Evolutionary conservation across 2,329 filamentous ascomycete species (phyloP).

Genomic region (Cryphonectria naterciae): DNA sequence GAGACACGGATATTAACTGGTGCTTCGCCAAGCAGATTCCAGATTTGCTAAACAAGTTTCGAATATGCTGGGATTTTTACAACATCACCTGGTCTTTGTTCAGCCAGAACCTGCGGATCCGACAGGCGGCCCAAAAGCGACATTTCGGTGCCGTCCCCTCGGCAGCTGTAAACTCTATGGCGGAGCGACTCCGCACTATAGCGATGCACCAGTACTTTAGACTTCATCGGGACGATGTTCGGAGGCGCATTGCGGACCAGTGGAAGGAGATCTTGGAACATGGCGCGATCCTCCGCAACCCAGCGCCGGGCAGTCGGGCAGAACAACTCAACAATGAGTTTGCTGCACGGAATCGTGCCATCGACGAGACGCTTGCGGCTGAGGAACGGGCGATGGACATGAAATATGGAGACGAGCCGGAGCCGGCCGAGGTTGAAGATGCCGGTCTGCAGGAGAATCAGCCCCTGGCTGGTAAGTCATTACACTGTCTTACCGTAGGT

Average conservation of each 20-base stretch:
- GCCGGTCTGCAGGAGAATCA: slow-evolving; percentile 13
- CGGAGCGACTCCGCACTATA: slow-evolving; percentile 11
- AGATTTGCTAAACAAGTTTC: neutral
- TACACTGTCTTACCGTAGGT: too few relatives aligned
- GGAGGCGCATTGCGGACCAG: slow-evolving; percentile 11
- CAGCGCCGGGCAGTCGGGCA: neutral
- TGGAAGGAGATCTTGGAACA: slow-evolving; percentile 12
- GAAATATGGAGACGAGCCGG: neutral
- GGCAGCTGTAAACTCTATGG: neutral
- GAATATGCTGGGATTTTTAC: neutral
- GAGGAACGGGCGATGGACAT: neutral
- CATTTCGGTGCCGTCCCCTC: neutral
- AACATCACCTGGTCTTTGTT: neutral
- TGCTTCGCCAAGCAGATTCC: neutral
- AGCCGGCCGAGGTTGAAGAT: neutral
- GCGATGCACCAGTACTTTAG: slow-evolving; percentile 9
- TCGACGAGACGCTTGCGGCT: neutral
- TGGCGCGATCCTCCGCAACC: slow-evolving; percentile 6
- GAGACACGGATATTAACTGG: neutral
- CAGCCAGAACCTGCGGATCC: neutral
- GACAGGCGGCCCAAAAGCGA: neutral
- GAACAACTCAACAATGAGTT: neutral
- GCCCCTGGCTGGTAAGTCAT: neutral
- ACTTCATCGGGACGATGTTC: neutral
- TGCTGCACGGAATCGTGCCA: neutral